These are phyloP conservation scores for Aspergillus affinis DNA, from an alignment of 495 filamentous ascomycete species.

Conservation along the genomic window DNA sequence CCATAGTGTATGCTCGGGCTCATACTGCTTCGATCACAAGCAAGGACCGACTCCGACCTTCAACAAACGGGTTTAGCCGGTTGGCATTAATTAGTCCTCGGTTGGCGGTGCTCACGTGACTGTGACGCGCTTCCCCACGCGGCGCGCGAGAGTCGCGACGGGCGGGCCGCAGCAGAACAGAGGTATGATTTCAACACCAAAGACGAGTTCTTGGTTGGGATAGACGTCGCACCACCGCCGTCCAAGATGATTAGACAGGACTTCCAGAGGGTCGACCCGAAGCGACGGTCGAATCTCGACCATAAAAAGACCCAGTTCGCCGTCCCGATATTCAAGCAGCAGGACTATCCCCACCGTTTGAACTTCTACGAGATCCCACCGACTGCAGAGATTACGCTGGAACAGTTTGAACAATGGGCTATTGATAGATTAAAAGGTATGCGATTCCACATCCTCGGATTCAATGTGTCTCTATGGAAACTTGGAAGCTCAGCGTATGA, in stretches of 20 bases:
- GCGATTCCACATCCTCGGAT: conserved; percentile 5
- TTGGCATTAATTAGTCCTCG: not conserved
- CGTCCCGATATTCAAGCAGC: conserved; percentile 63
- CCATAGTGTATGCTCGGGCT: too few relatives aligned
- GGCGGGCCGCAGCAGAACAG: too few relatives aligned
- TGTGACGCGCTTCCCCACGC: not conserved
- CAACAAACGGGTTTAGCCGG: not conserved
- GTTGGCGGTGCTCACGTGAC: conserved; percentile 4
- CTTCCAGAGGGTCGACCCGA: conserved; percentile 72
- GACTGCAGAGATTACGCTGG: conserved; percentile 90
- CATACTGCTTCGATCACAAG: not conserved
- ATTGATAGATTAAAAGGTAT: conserved; percentile 83
- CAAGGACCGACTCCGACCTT: not conserved
- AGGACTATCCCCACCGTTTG: conserved; percentile 78
- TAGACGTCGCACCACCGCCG: not conserved
- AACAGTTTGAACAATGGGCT: conserved; percentile 99
- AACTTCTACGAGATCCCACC: conserved; percentile 91
- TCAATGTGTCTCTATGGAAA: not conserved
- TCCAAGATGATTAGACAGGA: conserved; percentile 71
- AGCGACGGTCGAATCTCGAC: conserved; percentile 71
- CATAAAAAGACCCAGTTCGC: conserved; percentile 87
- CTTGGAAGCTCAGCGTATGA: conserved; percentile 6
- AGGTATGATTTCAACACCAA: not conserved
- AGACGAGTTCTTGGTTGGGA: not conserved
- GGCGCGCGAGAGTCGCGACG: conserved; percentile 4